These are phyloP conservation scores for Tetrahymena borealis DNA, from an alignment of 73 alveolate species.

Conservation along the genomic window DNA sequence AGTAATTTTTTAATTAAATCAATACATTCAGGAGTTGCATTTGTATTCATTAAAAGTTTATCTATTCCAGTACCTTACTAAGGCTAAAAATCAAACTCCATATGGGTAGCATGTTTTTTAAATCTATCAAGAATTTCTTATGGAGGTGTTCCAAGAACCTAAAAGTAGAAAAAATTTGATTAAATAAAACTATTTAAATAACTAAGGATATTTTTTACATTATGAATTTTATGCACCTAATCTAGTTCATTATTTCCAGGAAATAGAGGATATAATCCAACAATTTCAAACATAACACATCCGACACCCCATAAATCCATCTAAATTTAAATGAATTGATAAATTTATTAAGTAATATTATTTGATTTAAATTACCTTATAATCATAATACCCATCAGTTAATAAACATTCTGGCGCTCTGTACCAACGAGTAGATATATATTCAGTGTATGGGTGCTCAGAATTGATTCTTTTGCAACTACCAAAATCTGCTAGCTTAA, in stretches of 20 bases:
- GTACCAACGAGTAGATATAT: conserved; percentile 83
- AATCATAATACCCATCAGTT: conserved; percentile 91
- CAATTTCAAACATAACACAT: conserved; percentile 85
- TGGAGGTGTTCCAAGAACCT: conserved; percentile 65
- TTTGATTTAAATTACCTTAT: conserved; percentile 8
- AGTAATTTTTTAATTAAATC: conserved; percentile 59
- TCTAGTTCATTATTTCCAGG: conserved; percentile 92
- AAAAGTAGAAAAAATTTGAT: too few relatives aligned
- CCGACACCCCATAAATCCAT: conserved; percentile 98
- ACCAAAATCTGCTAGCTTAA: conserved; percentile 91
- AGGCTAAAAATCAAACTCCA: conserved; percentile 59
- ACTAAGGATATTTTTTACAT: too few relatives aligned
- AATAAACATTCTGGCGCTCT: conserved; percentile 75
- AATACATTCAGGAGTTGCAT: conserved; percentile 53
- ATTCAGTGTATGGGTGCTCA: conserved; percentile 88
- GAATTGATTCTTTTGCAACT: conserved; percentile 88
- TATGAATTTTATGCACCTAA: conserved; percentile 73
- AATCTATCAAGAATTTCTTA: conserved; percentile 52
- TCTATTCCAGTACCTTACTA: conserved; percentile 63
- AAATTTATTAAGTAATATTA: not conserved
- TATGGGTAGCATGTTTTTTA: conserved; percentile 65
- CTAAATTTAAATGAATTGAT: conserved; percentile 9
- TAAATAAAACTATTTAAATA: too few relatives aligned
- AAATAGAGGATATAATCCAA: conserved; percentile 79
- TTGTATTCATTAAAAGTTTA: conserved; percentile 44